Evolutionary conservation across 2,329 filamentous ascomycete species (phyloP).

Genomic region (Colletotrichum trifolii): DNA sequence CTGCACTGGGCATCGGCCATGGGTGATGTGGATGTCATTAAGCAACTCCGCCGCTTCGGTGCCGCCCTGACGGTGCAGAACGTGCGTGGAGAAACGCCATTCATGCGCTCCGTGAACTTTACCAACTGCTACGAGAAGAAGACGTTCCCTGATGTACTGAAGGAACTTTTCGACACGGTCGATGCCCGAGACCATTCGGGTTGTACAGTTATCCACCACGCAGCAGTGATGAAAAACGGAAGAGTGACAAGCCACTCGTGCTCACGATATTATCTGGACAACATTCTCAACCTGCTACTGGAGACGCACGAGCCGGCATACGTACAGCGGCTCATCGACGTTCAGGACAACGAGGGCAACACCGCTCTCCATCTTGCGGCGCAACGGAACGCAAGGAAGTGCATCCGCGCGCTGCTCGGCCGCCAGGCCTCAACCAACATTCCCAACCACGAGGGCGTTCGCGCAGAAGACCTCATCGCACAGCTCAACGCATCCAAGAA

Average conservation of each 20-base stretch:
- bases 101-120: slow-evolving; percentile 95
- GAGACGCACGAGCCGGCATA: slow-evolving; percentile 81
- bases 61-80: slow-evolving; percentile 80
- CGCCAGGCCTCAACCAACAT: slow-evolving; percentile 88
- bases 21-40: slow-evolving; percentile 93
- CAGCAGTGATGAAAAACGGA: slow-evolving; percentile 86
- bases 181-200: slow-evolving; percentile 82
- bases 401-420: slow-evolving; percentile 81
- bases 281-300: slow-evolving; percentile 86
- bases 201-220: slow-evolving; percentile 93
- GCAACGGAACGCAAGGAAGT: slow-evolving; percentile 88
- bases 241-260: slow-evolving; percentile 86
- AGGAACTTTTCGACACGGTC: slow-evolving; percentile 85
- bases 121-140: slow-evolving; percentile 97
- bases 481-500: slow-evolving; percentile 76
- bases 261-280: slow-evolving; percentile 93
- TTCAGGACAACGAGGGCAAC: slow-evolving; percentile 87
- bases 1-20: slow-evolving; percentile 98
- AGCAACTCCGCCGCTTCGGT: slow-evolving; percentile 83
- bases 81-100: slow-evolving; percentile 82
- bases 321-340: slow-evolving; percentile 82
- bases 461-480: slow-evolving; percentile 86
- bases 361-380: slow-evolving; percentile 83
- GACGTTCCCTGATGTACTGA: slow-evolving; percentile 86
- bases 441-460: slow-evolving; percentile 82